phyloP scores from a whole-genome alignment of 805 yeast species.

The Wickerhamiella sergipiensis region DNA sequence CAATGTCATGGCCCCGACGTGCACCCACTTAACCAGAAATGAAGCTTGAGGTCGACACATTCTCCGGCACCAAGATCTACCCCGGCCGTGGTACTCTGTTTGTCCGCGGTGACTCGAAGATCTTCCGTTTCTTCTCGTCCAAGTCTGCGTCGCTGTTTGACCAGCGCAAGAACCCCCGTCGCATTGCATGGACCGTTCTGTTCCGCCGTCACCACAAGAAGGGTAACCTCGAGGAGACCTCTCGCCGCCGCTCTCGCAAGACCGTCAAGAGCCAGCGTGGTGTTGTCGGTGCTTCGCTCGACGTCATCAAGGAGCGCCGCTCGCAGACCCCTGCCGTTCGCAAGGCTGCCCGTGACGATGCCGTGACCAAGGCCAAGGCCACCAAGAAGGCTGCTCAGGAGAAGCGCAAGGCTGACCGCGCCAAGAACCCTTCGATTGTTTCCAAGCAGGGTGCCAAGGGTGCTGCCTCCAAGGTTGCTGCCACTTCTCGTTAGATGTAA shows the following conservation, averaged over 20 bases:
- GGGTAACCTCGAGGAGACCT: slow-evolving; percentile 96
- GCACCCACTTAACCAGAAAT: slow-evolving; percentile 29
- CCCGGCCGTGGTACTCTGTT: slow-evolving; percentile 99
- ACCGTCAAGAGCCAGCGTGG: slow-evolving; percentile 98
- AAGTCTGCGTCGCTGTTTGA: slow-evolving; percentile 96
- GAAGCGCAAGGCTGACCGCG: slow-evolving; percentile 89
- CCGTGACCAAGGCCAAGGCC: slow-evolving; percentile 42
- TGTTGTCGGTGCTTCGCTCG: slow-evolving; percentile 98
- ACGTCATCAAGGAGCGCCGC: slow-evolving; percentile 96
- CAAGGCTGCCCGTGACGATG: slow-evolving; percentile 93
- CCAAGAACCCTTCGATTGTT: slow-evolving; percentile 46
- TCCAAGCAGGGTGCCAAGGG: slow-evolving; percentile 97
- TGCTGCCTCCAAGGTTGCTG: slow-evolving; percentile 93
- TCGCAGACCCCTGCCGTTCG: slow-evolving; percentile 90
- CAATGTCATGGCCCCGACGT: not conserved
- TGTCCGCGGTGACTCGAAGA: slow-evolving; percentile 99
- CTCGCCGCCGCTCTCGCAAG: slow-evolving; percentile 96
- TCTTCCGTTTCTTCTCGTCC: slow-evolving; percentile 98
- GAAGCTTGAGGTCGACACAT: slow-evolving; percentile 99
- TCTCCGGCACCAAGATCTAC: slow-evolving; percentile 98
- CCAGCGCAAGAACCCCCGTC: slow-evolving; percentile 99
- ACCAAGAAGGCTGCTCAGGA: slow-evolving; percentile 74
- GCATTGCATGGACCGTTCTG: slow-evolving; percentile 98
- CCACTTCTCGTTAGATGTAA: slow-evolving; percentile 78
- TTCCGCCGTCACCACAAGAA: slow-evolving; percentile 99